These are phyloP conservation scores for Papiliotrema flavescens DNA, from an alignment of 1,284 basidiomycete genomes.

Conservation along the genomic window DNA sequence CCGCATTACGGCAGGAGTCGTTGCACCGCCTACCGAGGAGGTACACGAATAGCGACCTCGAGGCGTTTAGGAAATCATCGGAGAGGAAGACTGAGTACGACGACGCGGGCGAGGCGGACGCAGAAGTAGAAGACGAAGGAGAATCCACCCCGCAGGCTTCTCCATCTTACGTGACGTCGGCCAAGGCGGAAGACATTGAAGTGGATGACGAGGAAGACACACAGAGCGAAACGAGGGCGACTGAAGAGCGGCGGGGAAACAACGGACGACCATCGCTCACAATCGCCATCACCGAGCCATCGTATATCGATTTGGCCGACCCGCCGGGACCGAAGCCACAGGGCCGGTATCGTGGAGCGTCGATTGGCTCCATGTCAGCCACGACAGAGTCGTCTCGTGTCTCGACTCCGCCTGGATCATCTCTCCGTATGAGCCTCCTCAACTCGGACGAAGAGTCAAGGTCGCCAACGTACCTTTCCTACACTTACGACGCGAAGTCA, in stretches of 20 bases:
- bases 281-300: not conserved
- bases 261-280: not conserved
- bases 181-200: not conserved
- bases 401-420: constrained; percentile 11
- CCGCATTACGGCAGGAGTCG: constrained; percentile 2
- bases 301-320: not conserved
- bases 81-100: not conserved
- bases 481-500: not conserved
- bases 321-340: not conserved
- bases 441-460: constrained; percentile 8
- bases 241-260: not conserved
- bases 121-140: not conserved
- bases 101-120: not conserved
- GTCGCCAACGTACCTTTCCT: not conserved
- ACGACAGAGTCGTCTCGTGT: constrained; percentile 26
- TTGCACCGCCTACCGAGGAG: no score
- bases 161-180: not conserved
- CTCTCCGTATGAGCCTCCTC: constrained; percentile 7
- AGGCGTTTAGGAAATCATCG: not conserved
- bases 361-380: constrained; percentile 19
- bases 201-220: not conserved
- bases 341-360: constrained; percentile 24
- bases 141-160: not conserved
- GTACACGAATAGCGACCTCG: not conserved
- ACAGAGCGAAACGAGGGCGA: not conserved